phyloP scores from a whole-genome alignment of 345 rosid genomes.

The Syzygium aqueum region DNA sequence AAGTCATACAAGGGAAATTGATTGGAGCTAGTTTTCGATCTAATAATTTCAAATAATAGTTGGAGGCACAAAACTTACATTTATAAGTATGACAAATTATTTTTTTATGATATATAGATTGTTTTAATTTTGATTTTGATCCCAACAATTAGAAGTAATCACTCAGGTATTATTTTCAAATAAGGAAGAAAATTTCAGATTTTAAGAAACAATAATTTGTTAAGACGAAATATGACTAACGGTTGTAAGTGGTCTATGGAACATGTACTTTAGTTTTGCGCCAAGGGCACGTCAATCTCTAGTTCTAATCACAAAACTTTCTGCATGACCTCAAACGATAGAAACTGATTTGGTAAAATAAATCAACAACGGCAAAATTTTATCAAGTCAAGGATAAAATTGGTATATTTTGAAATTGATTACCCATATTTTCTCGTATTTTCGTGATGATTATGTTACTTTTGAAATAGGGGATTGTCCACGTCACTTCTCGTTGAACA shows the following conservation, averaged over 20 bases:
- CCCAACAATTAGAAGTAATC: too few species aligned
- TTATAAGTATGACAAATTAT: not conserved
- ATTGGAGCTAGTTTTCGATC: not conserved
- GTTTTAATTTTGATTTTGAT: not conserved
- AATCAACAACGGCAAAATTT: not conserved
- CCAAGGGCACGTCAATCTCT: not conserved
- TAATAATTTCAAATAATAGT: not conserved
- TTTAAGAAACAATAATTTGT: too few species aligned
- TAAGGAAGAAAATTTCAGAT: too few species aligned
- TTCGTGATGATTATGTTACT: not conserved
- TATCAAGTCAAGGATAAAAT: not conserved
- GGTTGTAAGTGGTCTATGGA: too few species aligned
- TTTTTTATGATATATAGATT: not conserved
- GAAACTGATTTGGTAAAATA: not conserved
- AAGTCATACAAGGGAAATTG: not conserved
- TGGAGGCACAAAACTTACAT: not conserved
- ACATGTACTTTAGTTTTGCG: not conserved
- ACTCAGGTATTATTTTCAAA: too few species aligned
- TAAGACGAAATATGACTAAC: too few species aligned
- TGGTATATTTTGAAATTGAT: not conserved
- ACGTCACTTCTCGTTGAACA: not conserved
- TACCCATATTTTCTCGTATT: not conserved
- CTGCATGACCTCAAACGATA: not conserved
- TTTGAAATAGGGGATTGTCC: not conserved
- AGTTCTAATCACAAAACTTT: not conserved